phyloP scores from a whole-genome alignment of 257 asterid species.

The Fraxinus excelsior region DNA sequence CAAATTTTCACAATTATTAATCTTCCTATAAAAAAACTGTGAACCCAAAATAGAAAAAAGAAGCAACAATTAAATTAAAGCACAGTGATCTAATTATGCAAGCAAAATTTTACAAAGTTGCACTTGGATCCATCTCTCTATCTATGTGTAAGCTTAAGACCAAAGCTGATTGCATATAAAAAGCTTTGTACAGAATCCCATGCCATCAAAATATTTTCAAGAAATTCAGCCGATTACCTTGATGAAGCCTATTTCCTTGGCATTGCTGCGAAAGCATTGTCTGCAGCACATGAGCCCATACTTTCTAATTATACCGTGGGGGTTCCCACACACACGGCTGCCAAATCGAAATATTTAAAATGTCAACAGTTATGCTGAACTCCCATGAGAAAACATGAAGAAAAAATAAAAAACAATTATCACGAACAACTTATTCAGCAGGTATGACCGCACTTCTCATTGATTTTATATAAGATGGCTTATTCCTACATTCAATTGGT shows the following conservation, averaged over 20 bases:
- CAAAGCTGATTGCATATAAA: not conserved
- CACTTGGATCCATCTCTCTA: not conserved
- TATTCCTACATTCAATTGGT: not conserved
- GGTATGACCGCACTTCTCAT: not conserved
- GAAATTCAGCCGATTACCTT: slow-evolving; percentile 24
- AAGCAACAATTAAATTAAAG: not conserved
- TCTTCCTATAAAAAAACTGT: not conserved
- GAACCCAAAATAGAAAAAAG: not conserved
- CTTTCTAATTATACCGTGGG: slow-evolving; percentile 43
- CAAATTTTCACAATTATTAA: not conserved
- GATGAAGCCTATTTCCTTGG: slow-evolving; percentile 46
- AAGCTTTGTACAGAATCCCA: not conserved
- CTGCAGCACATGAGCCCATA: slow-evolving; percentile 48
- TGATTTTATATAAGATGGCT: not conserved
- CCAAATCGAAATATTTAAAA: not conserved
- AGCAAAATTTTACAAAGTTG: not conserved
- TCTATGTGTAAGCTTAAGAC: not conserved
- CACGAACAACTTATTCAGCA: not conserved
- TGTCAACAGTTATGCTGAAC: not conserved
- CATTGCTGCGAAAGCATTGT: slow-evolving; percentile 46
- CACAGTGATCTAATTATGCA: not conserved
- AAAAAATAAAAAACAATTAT: not conserved
- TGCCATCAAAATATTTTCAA: not conserved
- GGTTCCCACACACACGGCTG: slow-evolving; percentile 48
- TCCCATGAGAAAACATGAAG: not conserved